A percentile compares a stretch with the other conserved stretches of the same genome.
phyloP scores from a whole-genome alignment of 208 protist species.

The Novymonas esmeraldas region DNA sequence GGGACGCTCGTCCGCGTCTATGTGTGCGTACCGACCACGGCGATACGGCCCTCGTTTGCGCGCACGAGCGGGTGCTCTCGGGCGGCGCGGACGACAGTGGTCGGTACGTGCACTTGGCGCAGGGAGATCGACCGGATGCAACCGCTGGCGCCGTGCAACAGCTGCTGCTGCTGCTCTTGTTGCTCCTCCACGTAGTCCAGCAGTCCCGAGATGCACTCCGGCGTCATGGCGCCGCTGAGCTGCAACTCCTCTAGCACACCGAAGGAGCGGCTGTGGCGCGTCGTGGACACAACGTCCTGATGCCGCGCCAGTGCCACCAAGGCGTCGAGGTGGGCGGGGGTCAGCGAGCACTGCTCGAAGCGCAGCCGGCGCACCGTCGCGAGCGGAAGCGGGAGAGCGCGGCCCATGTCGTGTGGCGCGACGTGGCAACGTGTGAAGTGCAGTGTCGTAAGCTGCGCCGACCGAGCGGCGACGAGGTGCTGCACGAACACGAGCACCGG shows the following conservation, averaged over 20 bases:
- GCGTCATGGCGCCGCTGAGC: conserved; percentile 65
- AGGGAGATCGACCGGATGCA: background rate
- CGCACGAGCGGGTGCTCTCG: conserved; percentile 44
- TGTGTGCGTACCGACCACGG: conserved; percentile 7
- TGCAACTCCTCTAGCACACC: conserved; percentile 54
- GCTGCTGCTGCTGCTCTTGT: conserved; percentile 5
- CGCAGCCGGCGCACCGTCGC: conserved; percentile 35
- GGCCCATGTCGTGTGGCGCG: conserved; percentile 44
- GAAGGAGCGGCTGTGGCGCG: conserved; percentile 14
- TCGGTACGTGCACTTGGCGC: conserved; percentile 38
- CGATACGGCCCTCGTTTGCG: conserved; percentile 21
- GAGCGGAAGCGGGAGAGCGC: conserved; percentile 37
- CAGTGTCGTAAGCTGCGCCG: conserved; percentile 28
- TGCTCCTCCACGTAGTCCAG: conserved; percentile 65
- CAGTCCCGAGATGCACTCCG: conserved; percentile 43
- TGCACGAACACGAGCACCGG: conserved; percentile 52
- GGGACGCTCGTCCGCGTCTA: background rate
- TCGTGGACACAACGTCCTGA: conserved; percentile 8
- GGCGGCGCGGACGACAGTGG: conserved; percentile 25
- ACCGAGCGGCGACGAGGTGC: conserved; percentile 35
- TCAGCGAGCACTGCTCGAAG: conserved; percentile 69
- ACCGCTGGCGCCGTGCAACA: background rate
- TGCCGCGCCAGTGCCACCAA: conserved; percentile 40
- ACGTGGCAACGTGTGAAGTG: conserved; percentile 59
- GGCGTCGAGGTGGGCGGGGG: conserved; percentile 56